Conservation (phyloP, 176 grass and related monocot genomes). For the Coix lacrymajobi region DNA sequence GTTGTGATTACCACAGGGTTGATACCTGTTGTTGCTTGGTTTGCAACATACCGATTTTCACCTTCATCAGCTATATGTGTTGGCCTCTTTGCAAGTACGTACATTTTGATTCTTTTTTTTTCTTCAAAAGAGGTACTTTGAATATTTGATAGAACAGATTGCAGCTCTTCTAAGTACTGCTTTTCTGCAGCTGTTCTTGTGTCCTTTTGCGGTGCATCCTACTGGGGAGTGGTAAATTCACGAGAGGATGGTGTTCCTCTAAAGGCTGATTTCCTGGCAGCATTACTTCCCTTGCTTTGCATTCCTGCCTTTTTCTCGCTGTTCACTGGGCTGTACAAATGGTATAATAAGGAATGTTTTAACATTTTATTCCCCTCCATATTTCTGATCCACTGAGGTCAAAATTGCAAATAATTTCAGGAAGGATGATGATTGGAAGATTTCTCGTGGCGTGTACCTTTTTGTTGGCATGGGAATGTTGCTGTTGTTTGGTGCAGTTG, state of each 20-base stretch:
- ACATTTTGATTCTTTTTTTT: conserved; percentile 12
- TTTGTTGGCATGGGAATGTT: conserved; percentile 93
- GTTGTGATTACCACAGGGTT: conserved; percentile 69
- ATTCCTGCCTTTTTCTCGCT: conserved; percentile 90
- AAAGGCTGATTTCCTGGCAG: conserved; percentile 92
- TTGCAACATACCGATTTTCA: conserved; percentile 87
- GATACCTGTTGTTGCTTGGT: conserved; percentile 95
- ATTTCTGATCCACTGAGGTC: conserved; percentile 18
- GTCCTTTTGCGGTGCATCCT: conserved; percentile 75
- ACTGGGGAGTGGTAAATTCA: conserved; percentile 94
- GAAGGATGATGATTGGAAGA: conserved; percentile 99
- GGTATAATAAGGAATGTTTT: conserved; percentile 40
- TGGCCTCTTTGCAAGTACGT: conserved; percentile 76
- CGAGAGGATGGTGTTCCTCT: conserved; percentile 73
- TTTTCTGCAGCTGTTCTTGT: conserved; percentile 80
- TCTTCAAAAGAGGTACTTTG: neutral
- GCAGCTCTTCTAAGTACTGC: neutral
- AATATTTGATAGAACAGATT: conserved; percentile 18
- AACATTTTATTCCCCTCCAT: conserved; percentile 7
- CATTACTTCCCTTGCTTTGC: conserved; percentile 91
- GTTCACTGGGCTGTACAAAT: conserved; percentile 90
- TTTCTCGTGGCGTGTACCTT: conserved; percentile 82
- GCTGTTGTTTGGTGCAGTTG: conserved; percentile 76
- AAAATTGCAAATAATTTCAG: conserved; percentile 46
- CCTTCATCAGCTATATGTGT: conserved; percentile 90